Evolutionary conservation across 2,329 filamentous ascomycete genomes (phyloP).

Genomic region (Rasamsonia emersonii): DNA sequence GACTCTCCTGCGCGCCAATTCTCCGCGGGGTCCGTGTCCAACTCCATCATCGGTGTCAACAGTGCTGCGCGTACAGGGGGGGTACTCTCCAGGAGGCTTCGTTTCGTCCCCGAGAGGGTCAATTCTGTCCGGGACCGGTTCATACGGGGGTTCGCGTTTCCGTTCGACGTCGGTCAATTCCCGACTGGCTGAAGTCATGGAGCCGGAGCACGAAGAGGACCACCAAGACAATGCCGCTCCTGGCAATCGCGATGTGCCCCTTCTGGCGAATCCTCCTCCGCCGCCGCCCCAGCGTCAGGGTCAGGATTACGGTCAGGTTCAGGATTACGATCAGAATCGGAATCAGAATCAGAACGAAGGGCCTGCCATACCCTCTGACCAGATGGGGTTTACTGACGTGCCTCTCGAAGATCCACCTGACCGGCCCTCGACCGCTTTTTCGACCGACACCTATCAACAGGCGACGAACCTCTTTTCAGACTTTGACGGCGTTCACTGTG

Average conservation of each 20-base stretch:
- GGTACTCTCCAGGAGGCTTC: slow-evolving; percentile 31
- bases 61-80: slow-evolving; percentile 27
- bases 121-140: slow-evolving; percentile 26
- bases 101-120: slow-evolving; percentile 35
- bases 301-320: no score
- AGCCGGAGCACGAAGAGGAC: slow-evolving; percentile 29
- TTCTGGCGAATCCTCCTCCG: no score
- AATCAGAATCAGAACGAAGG: no score
- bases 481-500: slow-evolving; percentile 43
- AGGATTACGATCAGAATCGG: slow-evolving; percentile 7
- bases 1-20: slow-evolving; percentile 18
- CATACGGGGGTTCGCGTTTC: slow-evolving; percentile 21
- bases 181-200: slow-evolving; percentile 30
- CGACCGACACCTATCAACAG: slow-evolving; percentile 40
- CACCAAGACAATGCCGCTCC: no score
- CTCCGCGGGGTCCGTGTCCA: slow-evolving; percentile 33
- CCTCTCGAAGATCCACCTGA: slow-evolving; percentile 19
- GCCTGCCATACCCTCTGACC: no score
- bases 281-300: no score
- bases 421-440: slow-evolving; percentile 32
- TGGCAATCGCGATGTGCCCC: no score
- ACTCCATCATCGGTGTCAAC: slow-evolving; percentile 31
- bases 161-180: slow-evolving; percentile 29
- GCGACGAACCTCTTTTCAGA: slow-evolving; percentile 37
- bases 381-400: no score